phyloP scores from a whole-genome alignment of 202 grass and related monocot genomes.

The Panicum virgatum region DNA sequence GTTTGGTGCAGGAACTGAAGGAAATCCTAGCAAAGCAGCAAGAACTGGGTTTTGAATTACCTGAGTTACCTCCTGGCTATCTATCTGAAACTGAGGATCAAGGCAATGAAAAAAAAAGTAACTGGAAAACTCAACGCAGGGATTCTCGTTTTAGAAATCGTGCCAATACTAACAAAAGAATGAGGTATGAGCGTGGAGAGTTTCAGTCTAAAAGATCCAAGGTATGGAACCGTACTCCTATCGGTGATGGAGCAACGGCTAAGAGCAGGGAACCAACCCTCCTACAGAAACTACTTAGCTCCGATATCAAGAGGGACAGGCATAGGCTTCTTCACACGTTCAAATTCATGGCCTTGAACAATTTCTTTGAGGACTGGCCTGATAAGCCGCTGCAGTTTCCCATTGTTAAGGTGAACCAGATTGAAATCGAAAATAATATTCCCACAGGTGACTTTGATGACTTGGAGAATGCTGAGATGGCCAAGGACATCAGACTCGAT shows the following conservation, averaged over 20 bases:
- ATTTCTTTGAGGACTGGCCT: slow-evolving; percentile 69
- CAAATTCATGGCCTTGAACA: slow-evolving; percentile 80
- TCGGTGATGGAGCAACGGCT: background rate
- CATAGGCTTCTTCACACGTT: slow-evolving; percentile 62
- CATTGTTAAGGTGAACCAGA: slow-evolving; percentile 57
- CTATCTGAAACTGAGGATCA: slow-evolving; percentile 60
- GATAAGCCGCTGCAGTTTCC: slow-evolving; percentile 69
- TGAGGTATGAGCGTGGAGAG: slow-evolving; percentile 37
- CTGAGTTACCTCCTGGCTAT: slow-evolving; percentile 80
- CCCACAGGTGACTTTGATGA: background rate
- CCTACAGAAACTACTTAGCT: slow-evolving; percentile 78
- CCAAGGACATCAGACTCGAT: background rate
- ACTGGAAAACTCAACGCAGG: slow-evolving; percentile 33
- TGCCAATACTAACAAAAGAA: slow-evolving; percentile 56
- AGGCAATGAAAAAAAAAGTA: slow-evolving; percentile 36
- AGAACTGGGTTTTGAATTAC: slow-evolving; percentile 83
- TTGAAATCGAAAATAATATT: slow-evolving; percentile 35
- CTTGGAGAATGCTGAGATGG: slow-evolving; percentile 14
- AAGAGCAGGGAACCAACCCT: slow-evolving; percentile 71
- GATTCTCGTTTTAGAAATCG: slow-evolving; percentile 44
- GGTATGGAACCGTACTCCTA: slow-evolving; percentile 19
- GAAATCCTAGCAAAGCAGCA: slow-evolving; percentile 80
- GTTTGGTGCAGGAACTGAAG: slow-evolving; percentile 80
- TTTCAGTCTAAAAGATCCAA: slow-evolving; percentile 52
- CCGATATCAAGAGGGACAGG: slow-evolving; percentile 87